Conservation (phyloP, 768 basidiomycete genomes). For the Trametes cinnabarina region DNA sequence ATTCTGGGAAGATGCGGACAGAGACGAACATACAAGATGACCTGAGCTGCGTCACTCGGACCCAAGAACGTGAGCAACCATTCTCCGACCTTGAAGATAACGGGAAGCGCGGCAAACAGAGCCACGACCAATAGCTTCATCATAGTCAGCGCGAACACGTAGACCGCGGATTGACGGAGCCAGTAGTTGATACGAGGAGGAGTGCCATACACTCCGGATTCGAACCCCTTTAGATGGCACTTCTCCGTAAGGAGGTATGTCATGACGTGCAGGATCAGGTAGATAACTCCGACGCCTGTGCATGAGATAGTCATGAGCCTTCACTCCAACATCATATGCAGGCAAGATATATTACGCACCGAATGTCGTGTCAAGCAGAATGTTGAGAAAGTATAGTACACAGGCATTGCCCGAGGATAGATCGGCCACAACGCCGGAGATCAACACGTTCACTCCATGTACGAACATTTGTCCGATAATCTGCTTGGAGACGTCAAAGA, state of each 20-base stretch:
- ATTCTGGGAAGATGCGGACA: neutral
- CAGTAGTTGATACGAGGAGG: slow-evolving; percentile 76
- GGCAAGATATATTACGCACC: slow-evolving; percentile 46
- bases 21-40: slow-evolving; percentile 66
- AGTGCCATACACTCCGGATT: slow-evolving; percentile 84
- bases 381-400: slow-evolving; percentile 88
- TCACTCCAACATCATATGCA: no score
- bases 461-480: slow-evolving; percentile 82
- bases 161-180: slow-evolving; percentile 76
- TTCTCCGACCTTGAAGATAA: slow-evolving; percentile 72
- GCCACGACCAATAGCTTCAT: slow-evolving; percentile 93
- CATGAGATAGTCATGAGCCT: no score
- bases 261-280: slow-evolving; percentile 61
- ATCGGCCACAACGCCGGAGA: slow-evolving; percentile 74
- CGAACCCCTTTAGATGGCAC: slow-evolving; percentile 69
- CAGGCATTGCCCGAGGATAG: slow-evolving; percentile 80
- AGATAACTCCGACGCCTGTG: slow-evolving; percentile 80
- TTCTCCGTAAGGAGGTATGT: slow-evolving; percentile 65
- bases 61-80: slow-evolving; percentile 84
- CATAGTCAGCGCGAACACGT: slow-evolving; percentile 71
- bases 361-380: slow-evolving; percentile 87
- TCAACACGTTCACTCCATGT: slow-evolving; percentile 73
- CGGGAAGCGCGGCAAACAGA: slow-evolving; percentile 68
- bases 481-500: slow-evolving; percentile 94
- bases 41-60: slow-evolving; percentile 62